Evolutionary conservation across 2,329 filamentous ascomycete genomes (phyloP), one percentile per base, ranked within the genome.

Genomic region (Fusarium continuum): DNA sequence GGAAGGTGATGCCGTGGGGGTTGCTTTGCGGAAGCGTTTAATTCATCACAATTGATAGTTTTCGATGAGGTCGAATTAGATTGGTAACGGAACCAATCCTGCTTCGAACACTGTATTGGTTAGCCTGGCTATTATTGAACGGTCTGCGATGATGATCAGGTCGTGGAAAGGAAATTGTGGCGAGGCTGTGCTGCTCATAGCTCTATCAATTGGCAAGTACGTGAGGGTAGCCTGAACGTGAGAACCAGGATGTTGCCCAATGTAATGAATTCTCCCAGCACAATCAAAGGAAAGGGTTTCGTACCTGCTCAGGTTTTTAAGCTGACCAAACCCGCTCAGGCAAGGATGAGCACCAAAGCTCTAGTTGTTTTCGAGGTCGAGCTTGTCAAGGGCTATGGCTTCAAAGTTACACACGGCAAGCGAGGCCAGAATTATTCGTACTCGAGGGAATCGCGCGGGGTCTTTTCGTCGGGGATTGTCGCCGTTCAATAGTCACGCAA

Each of bases 261-360:
- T 40, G 38, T 9, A 22, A 36, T 17, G 14, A 32, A 11, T 8
- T 13, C 4, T n/a, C 16, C 16, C 31, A 39, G 20, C 8, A 36
- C 17, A 26, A n/a, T 19, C 7, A 13, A 16, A 9, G 17, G 26
- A 50, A 47, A 19, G 38, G 14, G 16, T 34, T 23, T 53, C 68
- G 38, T 70, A 70, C 68, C 68, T 70, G 35, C 38, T 39, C 31
- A 20, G 54, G 34, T 48, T 54, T n/a, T 49, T 26, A 57, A 34
- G 38, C 29, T 17, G 38, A 28, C 41, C 9, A 39, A 46, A 50
- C 49, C n/a, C 14, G 32, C n/a, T 23, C 11, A 41, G 25, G 31
- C 9, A 44, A 38, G 29, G 26, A 26, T 34, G 25, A 36, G 23
- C 45, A 41, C 36, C 17, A 22, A 44, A 39, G 11, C 40, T 62